A percentile compares a stretch with the other conserved stretches of the same genome.
phyloP scores from a whole-genome alignment of 495 filamentous ascomycete species.

The Apodospora peruviana region DNA sequence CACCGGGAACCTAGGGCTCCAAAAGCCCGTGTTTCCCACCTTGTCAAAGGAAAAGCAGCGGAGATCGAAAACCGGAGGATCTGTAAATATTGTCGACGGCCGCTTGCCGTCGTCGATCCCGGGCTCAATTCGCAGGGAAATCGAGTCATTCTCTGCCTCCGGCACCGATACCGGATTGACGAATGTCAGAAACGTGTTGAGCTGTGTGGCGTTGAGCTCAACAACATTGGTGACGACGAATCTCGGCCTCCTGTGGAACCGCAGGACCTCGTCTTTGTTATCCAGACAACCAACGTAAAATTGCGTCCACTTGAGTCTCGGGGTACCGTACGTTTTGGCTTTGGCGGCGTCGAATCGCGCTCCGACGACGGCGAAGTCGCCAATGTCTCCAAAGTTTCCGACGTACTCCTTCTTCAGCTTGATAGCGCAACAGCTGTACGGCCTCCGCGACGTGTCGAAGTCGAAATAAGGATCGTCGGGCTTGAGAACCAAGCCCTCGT shows the following conservation, averaged over 20 bases:
- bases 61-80: constrained; percentile 41
- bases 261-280: constrained; percentile 60
- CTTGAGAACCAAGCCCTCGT: constrained; percentile 78
- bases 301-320: constrained; percentile 63
- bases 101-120: constrained; percentile 30
- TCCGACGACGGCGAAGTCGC: constrained; percentile 74
- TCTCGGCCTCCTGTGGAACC: constrained; percentile 46
- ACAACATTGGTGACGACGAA: constrained; percentile 59
- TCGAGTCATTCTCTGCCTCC: constrained; percentile 22
- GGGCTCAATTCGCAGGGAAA: constrained; percentile 23
- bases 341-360: constrained; percentile 59
- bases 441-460: constrained; percentile 31
- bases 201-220: constrained; percentile 32
- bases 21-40: constrained; percentile 36
- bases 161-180: constrained; percentile 28
- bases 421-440: constrained; percentile 53
- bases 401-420: constrained; percentile 93
- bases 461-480: constrained; percentile 75
- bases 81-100: constrained; percentile 31
- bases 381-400: constrained; percentile 69
- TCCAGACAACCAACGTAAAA: constrained; percentile 73
- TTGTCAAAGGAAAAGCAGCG: constrained; percentile 44
- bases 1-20: constrained; percentile 40
- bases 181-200: constrained; percentile 26
- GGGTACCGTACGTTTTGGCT: constrained; percentile 41